Conservation (phyloP, 352 stramenopile species). For the Phytophthora palmivora region DNA sequence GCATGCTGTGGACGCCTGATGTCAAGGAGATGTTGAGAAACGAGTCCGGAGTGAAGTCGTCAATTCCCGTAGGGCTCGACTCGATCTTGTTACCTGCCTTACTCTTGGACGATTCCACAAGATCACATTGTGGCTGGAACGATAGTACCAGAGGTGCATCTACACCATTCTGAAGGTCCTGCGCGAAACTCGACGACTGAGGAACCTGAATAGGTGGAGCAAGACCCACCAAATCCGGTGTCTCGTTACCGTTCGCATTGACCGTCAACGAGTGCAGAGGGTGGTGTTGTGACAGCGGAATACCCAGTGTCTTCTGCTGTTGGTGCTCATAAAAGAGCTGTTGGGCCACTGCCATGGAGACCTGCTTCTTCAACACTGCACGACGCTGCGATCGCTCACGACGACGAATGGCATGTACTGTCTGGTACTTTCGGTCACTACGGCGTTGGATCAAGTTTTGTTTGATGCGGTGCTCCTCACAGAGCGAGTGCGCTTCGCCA, state of each 20-base stretch:
- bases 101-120: neutral
- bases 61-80: constrained; percentile 61
- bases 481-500: constrained; percentile 81
- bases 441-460: constrained; percentile 88
- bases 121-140: constrained; percentile 17
- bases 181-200: constrained; percentile 13
- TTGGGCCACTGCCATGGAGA: constrained; percentile 80
- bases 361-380: constrained; percentile 83
- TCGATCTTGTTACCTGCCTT: constrained; percentile 20
- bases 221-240: constrained; percentile 22
- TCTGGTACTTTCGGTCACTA: constrained; percentile 88
- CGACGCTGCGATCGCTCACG: constrained; percentile 81
- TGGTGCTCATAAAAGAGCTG: constrained; percentile 86
- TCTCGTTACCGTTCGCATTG: constrained; percentile 1
- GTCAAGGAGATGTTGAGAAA: constrained; percentile 53
- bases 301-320: constrained; percentile 72
- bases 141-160: constrained; percentile 24
- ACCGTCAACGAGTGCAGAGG: constrained; percentile 35
- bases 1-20: constrained; percentile 6
- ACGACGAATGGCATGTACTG: constrained; percentile 80
- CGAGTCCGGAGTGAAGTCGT: constrained; percentile 64
- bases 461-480: constrained; percentile 86
- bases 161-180: constrained; percentile 16
- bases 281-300: constrained; percentile 42
- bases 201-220: constrained; percentile 58